Conservation (phyloP, 371 early-diverging fungal genomes). For the Syncephalastrum sp. region DNA sequence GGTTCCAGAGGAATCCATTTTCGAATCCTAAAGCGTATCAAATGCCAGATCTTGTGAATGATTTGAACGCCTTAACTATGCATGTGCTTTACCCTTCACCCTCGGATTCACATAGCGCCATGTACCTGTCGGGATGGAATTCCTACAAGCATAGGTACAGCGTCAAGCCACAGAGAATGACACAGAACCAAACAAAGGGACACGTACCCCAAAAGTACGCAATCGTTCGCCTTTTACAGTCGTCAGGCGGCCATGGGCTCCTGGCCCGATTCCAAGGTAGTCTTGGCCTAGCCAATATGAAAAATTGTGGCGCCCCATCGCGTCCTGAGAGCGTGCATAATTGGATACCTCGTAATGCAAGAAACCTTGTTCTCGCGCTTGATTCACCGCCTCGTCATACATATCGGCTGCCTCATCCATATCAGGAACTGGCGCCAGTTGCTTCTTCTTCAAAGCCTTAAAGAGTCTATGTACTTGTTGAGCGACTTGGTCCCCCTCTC, state of each 20-base stretch:
- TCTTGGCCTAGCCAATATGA: constrained; percentile 85
- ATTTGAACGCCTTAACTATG: neutral
- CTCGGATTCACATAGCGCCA: constrained; percentile 49
- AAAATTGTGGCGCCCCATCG: constrained; percentile 74
- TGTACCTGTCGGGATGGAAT: constrained; percentile 62
- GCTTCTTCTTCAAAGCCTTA: constrained; percentile 44
- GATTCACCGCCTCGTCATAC: constrained; percentile 67
- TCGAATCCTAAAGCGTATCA: constrained; percentile 17
- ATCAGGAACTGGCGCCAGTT: constrained; percentile 39
- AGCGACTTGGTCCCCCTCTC: neutral
- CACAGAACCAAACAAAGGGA: neutral
- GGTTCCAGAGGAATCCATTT: constrained; percentile 19
- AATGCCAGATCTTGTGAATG: neutral
- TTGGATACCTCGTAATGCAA: constrained; percentile 87
- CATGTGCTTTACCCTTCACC: constrained; percentile 66
- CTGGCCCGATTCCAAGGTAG: constrained; percentile 84
- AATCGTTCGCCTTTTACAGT: constrained; percentile 31
- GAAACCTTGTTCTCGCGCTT: constrained; percentile 52
- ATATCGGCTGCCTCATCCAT: constrained; percentile 67
- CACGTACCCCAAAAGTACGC: constrained; percentile 60
- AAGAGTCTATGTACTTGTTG: constrained; percentile 40
- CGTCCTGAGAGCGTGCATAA: constrained; percentile 47
- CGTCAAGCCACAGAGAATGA: constrained; percentile 1
- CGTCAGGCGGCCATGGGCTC: constrained; percentile 78
- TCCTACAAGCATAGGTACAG: constrained; percentile 28